phyloP scores from a whole-genome alignment of 148 eudicot species.

The Rhododendron molle region DNA sequence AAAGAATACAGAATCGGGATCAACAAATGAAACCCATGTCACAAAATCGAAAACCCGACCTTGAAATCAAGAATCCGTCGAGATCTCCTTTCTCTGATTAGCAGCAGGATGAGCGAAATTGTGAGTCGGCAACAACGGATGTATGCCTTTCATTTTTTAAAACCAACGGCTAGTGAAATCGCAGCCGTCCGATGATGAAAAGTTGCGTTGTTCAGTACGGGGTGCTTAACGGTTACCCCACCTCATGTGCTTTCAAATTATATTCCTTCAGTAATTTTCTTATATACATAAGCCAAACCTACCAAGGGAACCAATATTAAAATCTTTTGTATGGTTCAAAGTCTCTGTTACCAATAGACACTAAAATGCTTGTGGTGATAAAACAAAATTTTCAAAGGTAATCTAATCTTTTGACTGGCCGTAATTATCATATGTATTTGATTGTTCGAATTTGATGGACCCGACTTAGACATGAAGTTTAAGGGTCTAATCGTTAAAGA shows the following conservation, averaged over 20 bases:
- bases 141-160: constrained; percentile 27
- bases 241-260: constrained; percentile 12
- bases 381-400: neutral
- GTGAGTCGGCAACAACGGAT: constrained; percentile 29
- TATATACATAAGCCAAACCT: neutral
- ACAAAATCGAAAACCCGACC: constrained; percentile 9
- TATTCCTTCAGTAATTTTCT: constrained; percentile 19
- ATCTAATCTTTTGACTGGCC: neutral
- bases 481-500: neutral
- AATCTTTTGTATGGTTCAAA: neutral
- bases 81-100: neutral
- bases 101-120: constrained; percentile 11
- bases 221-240: neutral
- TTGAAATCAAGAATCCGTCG: constrained; percentile 3
- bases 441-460: neutral
- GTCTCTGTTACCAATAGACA: neutral
- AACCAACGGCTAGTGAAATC: constrained; percentile 58
- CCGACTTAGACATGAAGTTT: neutral
- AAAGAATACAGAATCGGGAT: constrained; percentile 8
- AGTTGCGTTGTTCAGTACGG: constrained; percentile 13
- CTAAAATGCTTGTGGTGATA: neutral
- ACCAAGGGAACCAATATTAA: neutral
- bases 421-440: neutral
- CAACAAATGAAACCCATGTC: constrained; percentile 10
- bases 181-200: constrained; percentile 31